Base-by-base conservation (phyloP, 805 yeast genomes). In the Teunomyces panamensis region DNA sequence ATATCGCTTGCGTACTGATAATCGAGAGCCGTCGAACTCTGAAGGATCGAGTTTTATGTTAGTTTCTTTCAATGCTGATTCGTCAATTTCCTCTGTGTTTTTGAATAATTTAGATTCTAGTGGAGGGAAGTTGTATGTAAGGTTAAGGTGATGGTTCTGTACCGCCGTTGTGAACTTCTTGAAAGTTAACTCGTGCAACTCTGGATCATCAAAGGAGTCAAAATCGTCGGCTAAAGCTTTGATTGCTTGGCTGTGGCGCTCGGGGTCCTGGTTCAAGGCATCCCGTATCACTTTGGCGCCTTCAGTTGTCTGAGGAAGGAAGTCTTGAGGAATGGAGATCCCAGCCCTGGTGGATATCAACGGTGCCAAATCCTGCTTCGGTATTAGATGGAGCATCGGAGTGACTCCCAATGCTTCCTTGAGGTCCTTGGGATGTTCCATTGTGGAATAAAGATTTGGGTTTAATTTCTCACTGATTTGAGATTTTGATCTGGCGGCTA, bases 121-220 rank as follows among this genome's bases (percentile, higher is more conserved):
- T 7, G 51, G 51, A 14, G 56, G 52, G 2, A 59, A 32, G 10
- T 45, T 42, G 4, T 49, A 42, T 3, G 10, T 26, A 14, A 39
- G 35, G 36, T 4, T 43, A 45, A 17, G 39, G 30, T 8, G 44
- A 43, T 20, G 24, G 2, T 49, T 52, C 9, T 57, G 7, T 20
- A 20, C 6, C 6, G 16, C 43, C 4, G 55, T 47, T 8, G 46
- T 54, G 5, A 74, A 73, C 43, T 66, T 65, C 39, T 65, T 67
- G 56, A 75, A 75, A n/a, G 49, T 30, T 8, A 69, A 39, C 5
- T 53, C 55, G 33, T 65, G 66, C 26, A 70, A 48, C n/a, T 69
- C 66, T 10, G 45, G 49, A 41, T 60, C 62, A 11, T 60, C 51
- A 49, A 55, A 67, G 1, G 49, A 42, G 1, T 32, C 30, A 42